Evolutionary conservation across 73 alveolate genomes (phyloP).

Genomic region (Paraurostyla sp.): DNA sequence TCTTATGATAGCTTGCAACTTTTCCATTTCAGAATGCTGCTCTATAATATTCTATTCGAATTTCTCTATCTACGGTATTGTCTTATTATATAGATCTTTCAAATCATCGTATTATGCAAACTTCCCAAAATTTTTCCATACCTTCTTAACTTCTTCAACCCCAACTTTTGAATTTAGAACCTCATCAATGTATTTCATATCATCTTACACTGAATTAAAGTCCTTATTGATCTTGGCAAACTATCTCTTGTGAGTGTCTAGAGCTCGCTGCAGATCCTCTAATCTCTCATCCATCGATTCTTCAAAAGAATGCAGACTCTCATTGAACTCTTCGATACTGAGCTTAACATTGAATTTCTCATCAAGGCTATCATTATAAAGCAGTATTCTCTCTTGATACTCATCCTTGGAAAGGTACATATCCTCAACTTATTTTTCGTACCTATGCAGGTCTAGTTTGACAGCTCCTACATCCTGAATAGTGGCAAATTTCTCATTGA

Average conservation of each 20-base stretch:
- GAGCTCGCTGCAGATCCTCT: neutral
- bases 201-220: neutral
- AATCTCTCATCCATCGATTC: constrained; percentile 28
- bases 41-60: constrained; percentile 27
- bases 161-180: neutral
- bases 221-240: neutral
- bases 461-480: neutral
- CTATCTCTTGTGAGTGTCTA: neutral
- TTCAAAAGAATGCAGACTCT: neutral
- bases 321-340: constrained; percentile 15
- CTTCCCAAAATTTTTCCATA: constrained; percentile 45
- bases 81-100: constrained; percentile 12
- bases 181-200: neutral
- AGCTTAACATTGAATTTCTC: neutral
- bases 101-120: constrained; percentile 16
- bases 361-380: neutral
- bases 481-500: neutral
- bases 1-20: neutral
- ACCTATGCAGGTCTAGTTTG: neutral
- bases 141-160: neutral
- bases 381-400: neutral
- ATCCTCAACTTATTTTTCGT: neutral
- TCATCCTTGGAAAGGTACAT: neutral
- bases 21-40: constrained; percentile 15
- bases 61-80: constrained; percentile 36